phyloP scores from a whole-genome alignment of 2,329 filamentous ascomycete genomes.

The Xylaria sp. region DNA sequence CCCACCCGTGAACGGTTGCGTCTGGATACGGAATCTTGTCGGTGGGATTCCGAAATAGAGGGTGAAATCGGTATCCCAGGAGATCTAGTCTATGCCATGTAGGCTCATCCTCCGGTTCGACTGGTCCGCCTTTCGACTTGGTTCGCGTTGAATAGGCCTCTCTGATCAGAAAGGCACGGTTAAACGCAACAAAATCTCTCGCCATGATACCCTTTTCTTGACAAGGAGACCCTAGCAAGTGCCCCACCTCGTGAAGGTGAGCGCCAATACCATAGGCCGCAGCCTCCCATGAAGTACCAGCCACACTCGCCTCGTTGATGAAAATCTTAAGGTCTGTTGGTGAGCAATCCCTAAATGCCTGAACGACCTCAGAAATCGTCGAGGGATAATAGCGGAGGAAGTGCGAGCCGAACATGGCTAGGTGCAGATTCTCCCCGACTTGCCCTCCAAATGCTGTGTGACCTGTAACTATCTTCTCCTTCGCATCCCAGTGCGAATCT shows the following conservation, averaged over 20 bases:
- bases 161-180: slow-evolving; percentile 81
- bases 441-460: slow-evolving; percentile 86
- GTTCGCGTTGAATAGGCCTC: slow-evolving; percentile 91
- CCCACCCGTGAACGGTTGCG: slow-evolving; percentile 85
- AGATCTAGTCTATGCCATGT: slow-evolving; percentile 91
- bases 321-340: slow-evolving; percentile 83
- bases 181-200: slow-evolving; percentile 85
- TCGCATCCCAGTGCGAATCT: slow-evolving; percentile 87
- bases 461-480: slow-evolving; percentile 75
- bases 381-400: slow-evolving; percentile 91
- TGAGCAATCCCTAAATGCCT: slow-evolving; percentile 90
- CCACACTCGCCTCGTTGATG: slow-evolving; percentile 87
- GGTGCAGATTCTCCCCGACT: slow-evolving; percentile 76
- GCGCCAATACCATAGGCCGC: slow-evolving; percentile 93
- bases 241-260: slow-evolving; percentile 90
- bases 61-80: slow-evolving; percentile 88
- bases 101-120: slow-evolving; percentile 84
- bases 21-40: slow-evolving; percentile 75
- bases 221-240: slow-evolving; percentile 89
- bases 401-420: slow-evolving; percentile 94
- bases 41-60: slow-evolving; percentile 85
- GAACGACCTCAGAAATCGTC: slow-evolving; percentile 87
- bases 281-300: slow-evolving; percentile 94
- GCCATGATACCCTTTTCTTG: slow-evolving; percentile 94
- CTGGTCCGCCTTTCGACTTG: slow-evolving; percentile 81